Conservation (phyloP, 2,329 filamentous ascomycete genomes). For the Cryphonectria radicalis region DNA sequence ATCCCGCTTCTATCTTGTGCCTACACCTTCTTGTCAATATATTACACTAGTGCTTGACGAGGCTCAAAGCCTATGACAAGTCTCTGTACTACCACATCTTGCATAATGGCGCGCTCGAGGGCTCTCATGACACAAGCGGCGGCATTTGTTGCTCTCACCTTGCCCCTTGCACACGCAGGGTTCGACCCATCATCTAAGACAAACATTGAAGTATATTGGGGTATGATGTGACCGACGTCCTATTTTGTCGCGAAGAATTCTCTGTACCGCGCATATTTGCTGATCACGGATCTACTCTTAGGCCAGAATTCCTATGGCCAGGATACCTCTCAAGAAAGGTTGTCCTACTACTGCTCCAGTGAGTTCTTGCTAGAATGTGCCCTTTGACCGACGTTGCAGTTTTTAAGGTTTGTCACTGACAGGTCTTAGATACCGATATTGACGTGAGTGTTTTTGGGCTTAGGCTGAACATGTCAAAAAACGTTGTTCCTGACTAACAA, state of each 20-base stretch:
- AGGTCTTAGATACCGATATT: conserved; percentile 46
- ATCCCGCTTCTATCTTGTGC: background rate
- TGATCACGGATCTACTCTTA: conserved; percentile 27
- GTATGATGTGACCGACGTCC: conserved; percentile 38
- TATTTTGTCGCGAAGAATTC: background rate
- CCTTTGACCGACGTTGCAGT: background rate
- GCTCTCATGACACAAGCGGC: conserved; percentile 4
- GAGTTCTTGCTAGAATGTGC: conserved; percentile 35
- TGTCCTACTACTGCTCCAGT: conserved; percentile 64
- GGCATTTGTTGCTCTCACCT: conserved; percentile 5
- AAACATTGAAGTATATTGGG: conserved; percentile 72
- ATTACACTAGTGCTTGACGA: background rate
- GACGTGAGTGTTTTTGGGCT: conserved; percentile 43
- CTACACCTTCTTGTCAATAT: background rate
- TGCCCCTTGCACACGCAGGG: conserved; percentile 43
- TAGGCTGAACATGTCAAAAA: conserved; percentile 28
- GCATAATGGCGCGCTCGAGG: conserved; percentile 14
- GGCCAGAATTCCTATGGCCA: conserved; percentile 64
- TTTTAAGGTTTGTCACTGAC: background rate
- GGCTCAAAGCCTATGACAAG: background rate
- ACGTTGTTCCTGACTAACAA: background rate
- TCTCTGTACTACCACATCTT: background rate
- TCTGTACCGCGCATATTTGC: background rate
- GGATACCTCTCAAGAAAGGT: conserved; percentile 55
- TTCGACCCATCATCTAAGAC: conserved; percentile 50